Evolutionary conservation across 495 filamentous ascomycete species (phyloP), one percentile per base, ranked within the genome.

Genomic region (Mycothermus thermophilus): DNA sequence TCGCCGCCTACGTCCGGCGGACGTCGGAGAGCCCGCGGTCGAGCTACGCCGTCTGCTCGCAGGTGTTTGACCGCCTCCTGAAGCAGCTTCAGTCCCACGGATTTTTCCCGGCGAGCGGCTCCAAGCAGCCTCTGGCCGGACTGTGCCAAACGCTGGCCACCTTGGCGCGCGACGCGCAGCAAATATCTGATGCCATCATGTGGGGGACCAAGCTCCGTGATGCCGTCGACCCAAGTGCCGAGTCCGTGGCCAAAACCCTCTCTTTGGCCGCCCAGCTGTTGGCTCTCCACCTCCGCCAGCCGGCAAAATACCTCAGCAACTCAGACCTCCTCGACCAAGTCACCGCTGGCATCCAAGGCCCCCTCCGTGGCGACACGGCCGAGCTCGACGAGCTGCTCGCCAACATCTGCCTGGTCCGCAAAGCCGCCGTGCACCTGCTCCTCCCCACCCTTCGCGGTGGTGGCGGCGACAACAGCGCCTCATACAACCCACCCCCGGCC

Each of bases 311-410:
- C 38, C 37, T 43, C 11, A 39, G 43, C 11, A 51, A 62, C 19
- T 64, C 65, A 30, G 43, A 37, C 12, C 40, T 64, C 3, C 38
- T 74, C 1, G 53, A 56, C 4, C 53, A 62, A 29, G 64, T 77
- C 0, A 37, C 80, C 10, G 67, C 71, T 7, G 60, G 57, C 8
- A 47, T 77, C 19, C 59, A 64, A 33, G 59, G 74, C n/a, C 62
- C 71, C 0, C 48, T 84, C 10, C 69, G 73, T 37, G 81, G 81
- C 1, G 76, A 71, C 10, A 51, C 64, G 3, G 48, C 51, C 8
- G 79, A 83, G 35, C 51, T 87, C n/a, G 79, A 85, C 42, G 77
- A 82, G 20, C 58, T 87, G 1, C 50, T 85, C 10, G 55, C 65
- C 10, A 76, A 74, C 38, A 60, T 81, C n/a, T 75, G 71, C 17